Percentiles rank a stretch among this genome's conserved stretches.
These are phyloP conservation scores for Candida frijolesensis DNA, from an alignment of 1,139 yeast genomes.

Conservation along the genomic window DNA sequence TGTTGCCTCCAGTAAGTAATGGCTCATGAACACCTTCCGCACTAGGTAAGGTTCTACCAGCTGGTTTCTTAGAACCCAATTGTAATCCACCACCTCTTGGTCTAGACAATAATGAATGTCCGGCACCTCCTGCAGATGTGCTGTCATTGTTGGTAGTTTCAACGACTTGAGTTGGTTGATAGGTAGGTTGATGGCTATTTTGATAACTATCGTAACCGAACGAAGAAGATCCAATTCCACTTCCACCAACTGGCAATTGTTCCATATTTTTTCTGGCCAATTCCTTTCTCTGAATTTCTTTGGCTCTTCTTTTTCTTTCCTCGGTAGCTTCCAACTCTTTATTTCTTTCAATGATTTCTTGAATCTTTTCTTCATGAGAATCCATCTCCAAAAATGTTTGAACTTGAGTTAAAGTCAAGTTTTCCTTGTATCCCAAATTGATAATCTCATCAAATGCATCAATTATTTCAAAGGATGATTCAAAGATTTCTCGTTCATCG, in stretches of 20 bases:
- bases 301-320: slow-evolving; percentile 94
- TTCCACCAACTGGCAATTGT: slow-evolving; percentile 13
- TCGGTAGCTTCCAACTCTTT: slow-evolving; percentile 97
- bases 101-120: slow-evolving; percentile 17
- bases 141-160: slow-evolving; percentile 18
- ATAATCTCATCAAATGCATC: slow-evolving; percentile 95
- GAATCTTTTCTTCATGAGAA: slow-evolving; percentile 97
- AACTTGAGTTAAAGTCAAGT: slow-evolving; percentile 79
- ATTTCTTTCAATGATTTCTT: slow-evolving; percentile 95
- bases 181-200: slow-evolving; percentile 29
- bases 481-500: slow-evolving; percentile 84
- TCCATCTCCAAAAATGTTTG: slow-evolving; percentile 95
- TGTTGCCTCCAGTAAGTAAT: slow-evolving; percentile 22
- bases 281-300: slow-evolving; percentile 89
- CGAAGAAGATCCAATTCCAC: slow-evolving; percentile 8
- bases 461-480: slow-evolving; percentile 83
- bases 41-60: slow-evolving; percentile 19
- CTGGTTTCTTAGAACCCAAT: slow-evolving; percentile 64
- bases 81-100: slow-evolving; percentile 74
- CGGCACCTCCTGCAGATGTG: slow-evolving; percentile 11
- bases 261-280: slow-evolving; percentile 62
- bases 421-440: slow-evolving; percentile 87
- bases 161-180: slow-evolving; percentile 37
- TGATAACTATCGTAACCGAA: slow-evolving; percentile 26
- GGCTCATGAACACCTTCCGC: slow-evolving; percentile 14